phyloP scores from a whole-genome alignment of 441 rosid species.

The Omphalea diandra region DNA sequence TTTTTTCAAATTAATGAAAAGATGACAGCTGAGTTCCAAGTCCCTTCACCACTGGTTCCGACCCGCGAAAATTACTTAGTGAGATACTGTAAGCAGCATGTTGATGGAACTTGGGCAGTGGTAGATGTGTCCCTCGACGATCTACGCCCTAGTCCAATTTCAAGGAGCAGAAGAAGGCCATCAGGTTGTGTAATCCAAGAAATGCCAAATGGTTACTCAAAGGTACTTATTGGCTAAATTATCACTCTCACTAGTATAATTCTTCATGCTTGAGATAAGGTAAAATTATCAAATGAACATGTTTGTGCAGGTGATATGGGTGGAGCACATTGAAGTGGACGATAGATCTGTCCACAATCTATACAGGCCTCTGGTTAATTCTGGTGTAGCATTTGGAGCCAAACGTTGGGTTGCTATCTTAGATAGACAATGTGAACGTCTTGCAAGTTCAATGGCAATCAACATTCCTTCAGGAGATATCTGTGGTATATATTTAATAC shows the following conservation, averaged over 20 bases:
- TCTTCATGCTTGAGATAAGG: background rate
- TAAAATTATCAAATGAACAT: background rate
- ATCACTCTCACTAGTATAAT: slow-evolving; percentile 8
- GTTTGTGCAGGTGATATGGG: slow-evolving; percentile 70
- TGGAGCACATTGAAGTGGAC: slow-evolving; percentile 91
- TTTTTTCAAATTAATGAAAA: background rate
- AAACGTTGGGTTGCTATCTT: slow-evolving; percentile 91
- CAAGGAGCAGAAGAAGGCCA: slow-evolving; percentile 79
- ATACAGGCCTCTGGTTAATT: slow-evolving; percentile 61
- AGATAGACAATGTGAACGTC: slow-evolving; percentile 90
- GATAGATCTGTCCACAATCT: slow-evolving; percentile 71
- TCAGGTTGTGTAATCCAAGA: slow-evolving; percentile 93
- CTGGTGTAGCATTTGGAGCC: slow-evolving; percentile 91
- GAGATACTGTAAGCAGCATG: slow-evolving; percentile 85
- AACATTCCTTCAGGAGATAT: slow-evolving; percentile 83
- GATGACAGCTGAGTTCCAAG: slow-evolving; percentile 98
- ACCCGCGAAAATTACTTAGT: slow-evolving; percentile 84
- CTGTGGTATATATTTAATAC: slow-evolving; percentile 52
- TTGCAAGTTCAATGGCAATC: slow-evolving; percentile 88
- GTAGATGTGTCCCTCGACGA: slow-evolving; percentile 91
- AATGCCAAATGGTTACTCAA: slow-evolving; percentile 88
- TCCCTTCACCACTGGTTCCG: slow-evolving; percentile 85
- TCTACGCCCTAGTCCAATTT: slow-evolving; percentile 45
- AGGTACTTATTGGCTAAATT: slow-evolving; percentile 47
- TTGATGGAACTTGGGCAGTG: slow-evolving; percentile 91